Conservation (phyloP, 495 filamentous ascomycete genomes). For the Penicillium lagena region DNA sequence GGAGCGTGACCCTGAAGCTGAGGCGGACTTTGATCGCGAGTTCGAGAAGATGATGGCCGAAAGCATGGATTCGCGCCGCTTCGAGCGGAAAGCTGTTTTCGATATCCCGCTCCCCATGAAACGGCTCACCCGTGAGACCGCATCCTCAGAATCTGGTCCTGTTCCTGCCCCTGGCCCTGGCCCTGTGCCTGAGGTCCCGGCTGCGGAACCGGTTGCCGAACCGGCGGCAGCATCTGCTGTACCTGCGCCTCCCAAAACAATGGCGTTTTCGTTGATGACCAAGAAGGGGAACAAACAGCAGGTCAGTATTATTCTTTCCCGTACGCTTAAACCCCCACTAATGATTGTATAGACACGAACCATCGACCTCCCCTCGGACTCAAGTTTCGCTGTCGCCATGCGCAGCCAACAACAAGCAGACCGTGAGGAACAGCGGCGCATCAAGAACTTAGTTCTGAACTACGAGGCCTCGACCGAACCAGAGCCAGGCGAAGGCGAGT, state of each 20-base stretch:
- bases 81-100: conserved; percentile 88
- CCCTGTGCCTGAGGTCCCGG: not conserved
- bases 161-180: too few species aligned
- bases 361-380: conserved; percentile 91
- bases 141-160: conserved; percentile 31
- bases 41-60: conserved; percentile 99
- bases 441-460: conserved; percentile 95
- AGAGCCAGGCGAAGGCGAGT: conserved; percentile 61
- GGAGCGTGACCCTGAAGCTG: conserved; percentile 85
- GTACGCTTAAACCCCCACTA: too few species aligned
- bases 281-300: conserved; percentile 95
- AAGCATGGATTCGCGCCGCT: conserved; percentile 86
- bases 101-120: conserved; percentile 91
- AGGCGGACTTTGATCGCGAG: conserved; percentile 97
- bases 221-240: conserved; percentile 27
- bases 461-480: conserved; percentile 82
- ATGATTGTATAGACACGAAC: conserved; percentile 64
- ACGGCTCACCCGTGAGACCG: conserved; percentile 57
- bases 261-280: conserved; percentile 94
- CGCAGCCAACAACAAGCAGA: conserved; percentile 91
- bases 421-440: conserved; percentile 92
- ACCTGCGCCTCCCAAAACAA: conserved; percentile 50
- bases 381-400: conserved; percentile 91
- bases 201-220: not conserved
- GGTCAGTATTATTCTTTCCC: conserved; percentile 36